A percentile compares a stretch with the other conserved stretches of the same genome.
Evolutionary conservation across 1,284 basidiomycete genomes (phyloP).

Genomic region (Ganoderma sp.): DNA sequence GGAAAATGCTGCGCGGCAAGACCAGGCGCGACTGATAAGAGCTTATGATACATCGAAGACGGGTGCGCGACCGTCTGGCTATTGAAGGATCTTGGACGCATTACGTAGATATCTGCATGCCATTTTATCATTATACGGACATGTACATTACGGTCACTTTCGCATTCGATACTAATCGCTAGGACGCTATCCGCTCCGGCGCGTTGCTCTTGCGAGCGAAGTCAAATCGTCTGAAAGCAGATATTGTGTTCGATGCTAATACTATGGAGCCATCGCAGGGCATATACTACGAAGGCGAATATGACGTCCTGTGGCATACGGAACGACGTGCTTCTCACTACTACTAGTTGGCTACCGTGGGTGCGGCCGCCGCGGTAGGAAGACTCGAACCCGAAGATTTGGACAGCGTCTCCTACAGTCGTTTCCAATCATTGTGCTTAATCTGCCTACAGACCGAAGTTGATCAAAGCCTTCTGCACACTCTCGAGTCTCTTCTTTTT

Average conservation of each 20-base stretch:
- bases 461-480: slow-evolving; percentile 42
- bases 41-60: slow-evolving; percentile 90
- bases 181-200: neutral
- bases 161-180: slow-evolving; percentile 29
- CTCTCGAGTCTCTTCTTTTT: slow-evolving; percentile 41
- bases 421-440: neutral
- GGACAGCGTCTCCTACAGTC: neutral
- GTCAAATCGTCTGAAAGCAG: neutral
- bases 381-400: no score
- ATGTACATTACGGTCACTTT: slow-evolving; percentile 38
- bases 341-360: no score
- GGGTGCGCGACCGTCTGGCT: slow-evolving; percentile 71
- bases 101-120: slow-evolving; percentile 20
- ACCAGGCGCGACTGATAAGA: slow-evolving; percentile 85
- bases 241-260: neutral
- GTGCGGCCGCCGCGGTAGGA: no score
- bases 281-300: neutral
- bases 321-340: no score
- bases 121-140: slow-evolving; percentile 39
- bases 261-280: neutral
- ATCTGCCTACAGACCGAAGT: slow-evolving; percentile 36
- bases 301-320: neutral
- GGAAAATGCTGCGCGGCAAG: slow-evolving; percentile 80
- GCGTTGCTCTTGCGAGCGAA: neutral
- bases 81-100: slow-evolving; percentile 46